phyloP scores from a whole-genome alignment of 2,329 filamentous ascomycete species.

The Pyricularia sp. region DNA sequence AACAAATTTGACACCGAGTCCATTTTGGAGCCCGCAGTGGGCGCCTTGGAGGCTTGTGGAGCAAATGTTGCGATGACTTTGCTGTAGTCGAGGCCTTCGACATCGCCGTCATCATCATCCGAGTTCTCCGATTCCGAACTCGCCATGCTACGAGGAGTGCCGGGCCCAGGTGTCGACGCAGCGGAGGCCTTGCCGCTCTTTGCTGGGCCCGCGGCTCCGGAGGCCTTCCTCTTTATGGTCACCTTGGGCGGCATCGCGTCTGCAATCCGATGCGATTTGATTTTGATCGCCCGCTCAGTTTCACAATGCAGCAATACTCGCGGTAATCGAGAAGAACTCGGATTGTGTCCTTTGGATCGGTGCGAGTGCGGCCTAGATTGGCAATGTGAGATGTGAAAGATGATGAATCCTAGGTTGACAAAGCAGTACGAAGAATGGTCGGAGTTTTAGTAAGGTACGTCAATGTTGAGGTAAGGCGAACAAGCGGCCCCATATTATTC shows the following conservation, averaged over 20 bases:
- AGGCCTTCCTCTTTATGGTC: conserved; percentile 50
- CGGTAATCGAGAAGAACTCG: neutral
- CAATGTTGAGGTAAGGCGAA: neutral
- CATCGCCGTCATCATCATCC: conserved; percentile 35
- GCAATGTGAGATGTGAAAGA: neutral
- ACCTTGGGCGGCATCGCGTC: conserved; percentile 41
- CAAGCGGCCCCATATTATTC: neutral
- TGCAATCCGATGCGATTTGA: neutral
- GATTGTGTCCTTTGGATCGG: neutral
- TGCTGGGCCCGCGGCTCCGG: conserved; percentile 28
- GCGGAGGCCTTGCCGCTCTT: conserved; percentile 45
- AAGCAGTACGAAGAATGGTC: neutral
- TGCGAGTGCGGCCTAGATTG: neutral
- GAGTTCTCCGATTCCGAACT: conserved; percentile 35
- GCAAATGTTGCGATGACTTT: conserved; percentile 49
- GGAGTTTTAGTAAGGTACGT: neutral
- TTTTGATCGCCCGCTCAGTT: neutral
- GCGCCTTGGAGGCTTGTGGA: conserved; percentile 24
- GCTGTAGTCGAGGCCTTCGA: neutral
- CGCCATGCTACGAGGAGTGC: conserved; percentile 44
- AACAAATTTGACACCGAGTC: conserved; percentile 20
- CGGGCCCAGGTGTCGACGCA: conserved; percentile 46
- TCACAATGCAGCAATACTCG: neutral
- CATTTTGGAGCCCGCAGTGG: conserved; percentile 6
- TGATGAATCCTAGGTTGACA: neutral